phyloP scores from a whole-genome alignment of 2,329 filamentous ascomycete species.

The Microdochium bolleyi region DNA sequence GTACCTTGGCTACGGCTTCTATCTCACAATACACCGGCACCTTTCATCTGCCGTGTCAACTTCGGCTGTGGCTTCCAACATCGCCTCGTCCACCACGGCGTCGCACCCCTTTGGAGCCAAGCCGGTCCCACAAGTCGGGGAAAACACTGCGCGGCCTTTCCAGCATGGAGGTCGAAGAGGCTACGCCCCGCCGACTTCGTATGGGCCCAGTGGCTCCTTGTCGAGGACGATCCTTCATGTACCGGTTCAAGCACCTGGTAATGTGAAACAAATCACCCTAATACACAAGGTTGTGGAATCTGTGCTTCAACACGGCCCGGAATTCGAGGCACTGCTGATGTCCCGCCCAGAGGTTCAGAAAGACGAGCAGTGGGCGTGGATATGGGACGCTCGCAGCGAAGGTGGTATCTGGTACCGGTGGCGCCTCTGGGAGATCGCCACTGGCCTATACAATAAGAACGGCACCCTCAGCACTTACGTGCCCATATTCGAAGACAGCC shows the following conservation, averaged over 20 bases:
- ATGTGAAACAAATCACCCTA: slow-evolving; percentile 70
- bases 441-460: slow-evolving; percentile 42
- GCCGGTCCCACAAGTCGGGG: slow-evolving; percentile 37
- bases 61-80: slow-evolving; percentile 38
- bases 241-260: slow-evolving; percentile 65
- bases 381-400: slow-evolving; percentile 76
- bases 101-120: slow-evolving; percentile 75
- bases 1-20: slow-evolving; percentile 79
- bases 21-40: slow-evolving; percentile 72
- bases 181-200: slow-evolving; percentile 72
- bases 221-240: slow-evolving; percentile 50
- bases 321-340: slow-evolving; percentile 92
- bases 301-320: slow-evolving; percentile 70
- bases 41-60: slow-evolving; percentile 66
- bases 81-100: slow-evolving; percentile 34
- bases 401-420: slow-evolving; percentile 89
- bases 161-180: slow-evolving; percentile 43
- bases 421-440: slow-evolving; percentile 82
- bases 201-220: slow-evolving; percentile 35
- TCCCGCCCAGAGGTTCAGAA: slow-evolving; percentile 71
- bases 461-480: slow-evolving; percentile 43
- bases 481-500: slow-evolving; percentile 66
- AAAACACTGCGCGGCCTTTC: slow-evolving; percentile 21
- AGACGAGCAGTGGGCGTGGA: slow-evolving; percentile 88
- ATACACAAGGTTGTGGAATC: slow-evolving; percentile 85